phyloP scores from a whole-genome alignment of 108 stramenopile species.

The Discostella stelligeroides region DNA sequence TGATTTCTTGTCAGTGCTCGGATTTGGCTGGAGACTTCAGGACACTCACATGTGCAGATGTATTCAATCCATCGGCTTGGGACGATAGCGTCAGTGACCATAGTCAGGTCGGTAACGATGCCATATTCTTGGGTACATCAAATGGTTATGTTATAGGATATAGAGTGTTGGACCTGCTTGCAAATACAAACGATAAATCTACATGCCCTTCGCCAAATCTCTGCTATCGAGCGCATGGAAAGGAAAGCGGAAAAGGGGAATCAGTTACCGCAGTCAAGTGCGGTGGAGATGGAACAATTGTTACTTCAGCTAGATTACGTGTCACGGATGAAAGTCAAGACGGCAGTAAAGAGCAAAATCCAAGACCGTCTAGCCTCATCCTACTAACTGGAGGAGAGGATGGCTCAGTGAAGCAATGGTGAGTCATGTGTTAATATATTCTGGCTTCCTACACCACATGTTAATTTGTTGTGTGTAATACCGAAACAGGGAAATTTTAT shows the following conservation, averaged over 20 bases:
- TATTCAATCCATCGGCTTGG: slow-evolving; percentile 45
- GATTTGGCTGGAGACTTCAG: slow-evolving; percentile 14
- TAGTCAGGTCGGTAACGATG: slow-evolving; percentile 13
- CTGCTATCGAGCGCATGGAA: slow-evolving; percentile 55
- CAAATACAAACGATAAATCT: slow-evolving; percentile 1
- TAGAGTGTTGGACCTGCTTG: slow-evolving; percentile 33
- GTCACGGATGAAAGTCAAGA: slow-evolving; percentile 3
- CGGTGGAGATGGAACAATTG: slow-evolving; percentile 55
- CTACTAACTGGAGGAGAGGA: slow-evolving; percentile 65
- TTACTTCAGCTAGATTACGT: slow-evolving; percentile 11
- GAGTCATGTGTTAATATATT: slow-evolving; percentile 7
- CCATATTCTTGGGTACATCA: slow-evolving; percentile 54
- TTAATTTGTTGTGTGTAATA: neutral
- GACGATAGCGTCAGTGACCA: slow-evolving; percentile 8
- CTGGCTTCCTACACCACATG: neutral
- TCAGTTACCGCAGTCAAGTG: slow-evolving; percentile 59
- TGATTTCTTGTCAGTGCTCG: slow-evolving; percentile 38
- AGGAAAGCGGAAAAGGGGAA: slow-evolving; percentile 35
- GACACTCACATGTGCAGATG: slow-evolving; percentile 49
- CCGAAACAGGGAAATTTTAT: slow-evolving; percentile 39
- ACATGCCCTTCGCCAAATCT: slow-evolving; percentile 45
- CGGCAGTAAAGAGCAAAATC: neutral
- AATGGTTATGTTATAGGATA: slow-evolving; percentile 57
- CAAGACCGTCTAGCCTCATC: slow-evolving; percentile 32
- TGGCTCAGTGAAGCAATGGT: slow-evolving; percentile 69